Evolutionary conservation across 345 rosid genomes (phyloP).

Genomic region (Aquilaria malaccensis): DNA sequence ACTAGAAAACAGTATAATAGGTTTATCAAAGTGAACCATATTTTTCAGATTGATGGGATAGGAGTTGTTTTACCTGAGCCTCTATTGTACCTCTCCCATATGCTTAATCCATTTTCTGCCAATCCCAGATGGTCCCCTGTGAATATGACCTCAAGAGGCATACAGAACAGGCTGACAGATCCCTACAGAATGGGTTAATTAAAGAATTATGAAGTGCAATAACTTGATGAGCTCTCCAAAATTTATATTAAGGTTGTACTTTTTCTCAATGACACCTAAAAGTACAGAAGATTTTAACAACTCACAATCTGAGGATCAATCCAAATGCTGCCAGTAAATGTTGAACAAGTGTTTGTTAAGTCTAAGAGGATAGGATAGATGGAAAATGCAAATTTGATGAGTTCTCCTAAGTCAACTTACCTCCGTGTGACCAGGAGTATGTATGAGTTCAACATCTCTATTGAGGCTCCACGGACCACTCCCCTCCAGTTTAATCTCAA

Average conservation of each 20-base stretch:
- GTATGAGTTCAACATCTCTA: conserved; percentile 42
- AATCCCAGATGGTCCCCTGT: conserved; percentile 30
- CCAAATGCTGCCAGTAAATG: not conserved
- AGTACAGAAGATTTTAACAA: not conserved
- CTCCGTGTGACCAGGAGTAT: conserved; percentile 49
- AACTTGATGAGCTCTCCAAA: not conserved
- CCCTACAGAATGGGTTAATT: conserved; percentile 19
- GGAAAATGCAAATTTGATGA: not conserved
- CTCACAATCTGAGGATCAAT: not conserved
- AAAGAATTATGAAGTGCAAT: not conserved
- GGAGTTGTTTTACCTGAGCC: conserved; percentile 21
- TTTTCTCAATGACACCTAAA: not conserved
- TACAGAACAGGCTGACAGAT: conserved; percentile 29
- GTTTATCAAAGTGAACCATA: too few species aligned
- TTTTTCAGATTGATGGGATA: not conserved
- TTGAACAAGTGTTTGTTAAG: conserved; percentile 1
- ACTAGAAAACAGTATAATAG: too few species aligned
- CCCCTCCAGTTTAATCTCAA: conserved; percentile 54
- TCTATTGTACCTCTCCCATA: conserved; percentile 22
- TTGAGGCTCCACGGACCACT: conserved; percentile 56
- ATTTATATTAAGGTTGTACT: not conserved
- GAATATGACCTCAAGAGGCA: conserved; percentile 25
- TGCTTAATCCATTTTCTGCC: conserved; percentile 26
- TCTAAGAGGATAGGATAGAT: not conserved
- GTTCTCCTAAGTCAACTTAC: conserved; percentile 24